Percentiles rank a stretch among this genome's conserved stretches.
These are phyloP conservation scores for Metschnikowia arizonensis DNA, from an alignment of 805 yeast genomes.

Conservation along the genomic window DNA sequence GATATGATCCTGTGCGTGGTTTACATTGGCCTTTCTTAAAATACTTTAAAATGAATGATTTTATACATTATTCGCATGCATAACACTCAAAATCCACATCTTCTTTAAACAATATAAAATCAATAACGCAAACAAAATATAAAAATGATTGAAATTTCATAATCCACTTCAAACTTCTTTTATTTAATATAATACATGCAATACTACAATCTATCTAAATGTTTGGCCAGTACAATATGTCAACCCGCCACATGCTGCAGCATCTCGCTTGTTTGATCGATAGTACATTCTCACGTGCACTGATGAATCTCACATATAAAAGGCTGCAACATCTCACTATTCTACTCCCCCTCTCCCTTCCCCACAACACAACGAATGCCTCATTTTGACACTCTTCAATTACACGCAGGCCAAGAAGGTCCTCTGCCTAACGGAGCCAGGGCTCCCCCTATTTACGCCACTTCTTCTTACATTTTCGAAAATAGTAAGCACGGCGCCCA, in stretches of 20 bases:
- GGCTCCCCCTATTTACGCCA: slow-evolving; percentile 91
- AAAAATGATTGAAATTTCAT: no score
- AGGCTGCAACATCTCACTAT: background rate
- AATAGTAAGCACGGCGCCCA: slow-evolving; percentile 91
- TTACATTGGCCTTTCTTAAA: no score
- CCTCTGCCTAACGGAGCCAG: slow-evolving; percentile 69
- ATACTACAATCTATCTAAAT: no score
- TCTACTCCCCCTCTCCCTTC: no score
- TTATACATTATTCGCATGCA: no score
- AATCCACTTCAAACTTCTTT: no score
- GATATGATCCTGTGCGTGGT: no score
- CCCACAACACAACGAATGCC: slow-evolving; percentile 39
- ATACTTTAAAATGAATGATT: no score
- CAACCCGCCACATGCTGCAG: background rate
- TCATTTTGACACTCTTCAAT: slow-evolving; percentile 85
- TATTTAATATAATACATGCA: no score
- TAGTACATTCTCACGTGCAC: slow-evolving; percentile 5
- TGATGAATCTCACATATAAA: slow-evolving; percentile 2
- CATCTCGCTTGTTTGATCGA: background rate
- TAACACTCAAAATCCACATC: no score
- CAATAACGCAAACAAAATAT: no score
- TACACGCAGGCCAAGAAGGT: slow-evolving; percentile 88
- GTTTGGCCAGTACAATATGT: background rate
- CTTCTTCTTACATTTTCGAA: slow-evolving; percentile 83
- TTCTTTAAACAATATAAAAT: no score